Conservation (phyloP, 2,329 filamentous ascomycete genomes). For the Orbilia blumenaviensis region DNA sequence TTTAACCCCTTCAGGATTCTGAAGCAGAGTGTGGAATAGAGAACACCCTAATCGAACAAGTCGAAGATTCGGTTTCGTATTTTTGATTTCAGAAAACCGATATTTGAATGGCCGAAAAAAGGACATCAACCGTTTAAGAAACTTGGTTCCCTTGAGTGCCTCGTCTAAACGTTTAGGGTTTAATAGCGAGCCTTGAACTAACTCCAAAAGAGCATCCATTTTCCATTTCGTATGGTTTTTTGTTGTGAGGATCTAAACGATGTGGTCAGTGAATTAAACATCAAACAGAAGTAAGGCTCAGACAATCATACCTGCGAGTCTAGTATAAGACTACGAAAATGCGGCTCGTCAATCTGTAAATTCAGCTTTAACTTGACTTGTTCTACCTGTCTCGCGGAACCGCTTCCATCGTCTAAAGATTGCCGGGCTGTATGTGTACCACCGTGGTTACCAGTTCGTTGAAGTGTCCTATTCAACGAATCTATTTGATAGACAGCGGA, state of each 20-base stretch:
- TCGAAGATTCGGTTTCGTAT: slow-evolving; percentile 90
- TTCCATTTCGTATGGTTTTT: slow-evolving; percentile 96
- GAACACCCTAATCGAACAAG: slow-evolving; percentile 91
- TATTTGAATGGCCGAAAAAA: slow-evolving; percentile 98
- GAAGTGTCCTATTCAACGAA: slow-evolving; percentile 91
- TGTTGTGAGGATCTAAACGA: slow-evolving; percentile 74
- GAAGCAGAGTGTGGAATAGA: slow-evolving; percentile 83
- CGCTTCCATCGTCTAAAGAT: slow-evolving; percentile 59
- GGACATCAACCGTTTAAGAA: slow-evolving; percentile 90
- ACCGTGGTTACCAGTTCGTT: slow-evolving; percentile 67
- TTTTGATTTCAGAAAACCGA: slow-evolving; percentile 88
- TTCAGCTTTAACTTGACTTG: slow-evolving; percentile 69
- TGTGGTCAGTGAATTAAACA: not conserved
- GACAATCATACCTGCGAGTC: slow-evolving; percentile 58
- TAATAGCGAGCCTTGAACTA: slow-evolving; percentile 90
- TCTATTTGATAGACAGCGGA: slow-evolving; percentile 97
- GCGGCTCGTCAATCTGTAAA: slow-evolving; percentile 71
- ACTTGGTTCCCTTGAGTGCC: slow-evolving; percentile 92
- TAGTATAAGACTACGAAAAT: slow-evolving; percentile 70
- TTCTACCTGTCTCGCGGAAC: slow-evolving; percentile 63
- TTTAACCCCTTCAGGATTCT: slow-evolving; percentile 82
- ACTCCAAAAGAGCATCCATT: slow-evolving; percentile 88
- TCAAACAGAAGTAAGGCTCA: not conserved
- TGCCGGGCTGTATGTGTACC: not conserved
- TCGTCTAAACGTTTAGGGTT: slow-evolving; percentile 93